These are phyloP conservation scores for Blastobotrys arbuscula DNA, from an alignment of 1,139 yeast genomes.

Conservation along the genomic window DNA sequence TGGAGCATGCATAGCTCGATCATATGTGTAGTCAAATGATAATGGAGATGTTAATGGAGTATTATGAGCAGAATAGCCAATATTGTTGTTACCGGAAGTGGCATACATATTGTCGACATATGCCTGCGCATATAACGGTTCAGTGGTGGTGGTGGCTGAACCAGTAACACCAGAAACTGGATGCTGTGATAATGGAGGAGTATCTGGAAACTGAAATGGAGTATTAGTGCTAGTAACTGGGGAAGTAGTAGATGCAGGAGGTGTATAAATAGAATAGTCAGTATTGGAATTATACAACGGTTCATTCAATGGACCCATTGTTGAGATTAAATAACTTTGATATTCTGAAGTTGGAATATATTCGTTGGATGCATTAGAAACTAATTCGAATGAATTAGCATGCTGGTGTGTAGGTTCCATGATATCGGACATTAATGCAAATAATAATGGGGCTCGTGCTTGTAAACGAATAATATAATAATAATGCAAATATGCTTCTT, in stretches of 20 bases:
- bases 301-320: background rate
- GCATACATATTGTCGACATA: slow-evolving; percentile 1
- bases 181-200: background rate
- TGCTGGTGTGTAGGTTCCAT: background rate
- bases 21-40: slow-evolving; percentile 11
- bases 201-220: background rate
- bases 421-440: slow-evolving; percentile 2
- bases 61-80: background rate
- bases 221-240: slow-evolving; percentile 1
- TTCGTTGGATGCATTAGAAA: background rate
- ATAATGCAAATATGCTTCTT: background rate
- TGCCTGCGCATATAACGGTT: background rate
- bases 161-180: background rate
- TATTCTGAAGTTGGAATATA: background rate
- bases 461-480: background rate
- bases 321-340: background rate
- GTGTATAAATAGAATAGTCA: background rate
- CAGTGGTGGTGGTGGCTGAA: background rate
- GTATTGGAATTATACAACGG: background rate
- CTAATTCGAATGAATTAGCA: background rate
- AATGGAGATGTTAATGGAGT: slow-evolving; percentile 8
- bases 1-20: slow-evolving; percentile 4
- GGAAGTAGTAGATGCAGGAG: background rate
- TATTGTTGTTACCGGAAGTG: background rate
- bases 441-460: background rate